These are phyloP conservation scores for Solanum ahanhuiri DNA, from an alignment of 257 asterid species.

Conservation along the genomic window DNA sequence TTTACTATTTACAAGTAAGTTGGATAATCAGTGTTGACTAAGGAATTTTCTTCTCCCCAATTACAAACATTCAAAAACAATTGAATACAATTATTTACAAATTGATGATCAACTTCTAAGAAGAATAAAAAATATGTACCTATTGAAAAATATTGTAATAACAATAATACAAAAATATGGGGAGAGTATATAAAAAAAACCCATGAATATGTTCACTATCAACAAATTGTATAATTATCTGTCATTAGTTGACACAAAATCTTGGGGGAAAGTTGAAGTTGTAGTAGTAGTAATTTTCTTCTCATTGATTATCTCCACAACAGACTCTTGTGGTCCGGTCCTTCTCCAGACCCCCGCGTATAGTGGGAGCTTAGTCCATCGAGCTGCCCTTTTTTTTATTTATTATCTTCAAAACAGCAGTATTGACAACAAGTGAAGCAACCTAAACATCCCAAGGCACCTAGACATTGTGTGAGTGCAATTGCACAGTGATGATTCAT, in stretches of 20 bases:
- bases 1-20: not conserved
- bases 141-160: not conserved
- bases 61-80: not conserved
- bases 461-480: conserved; percentile 50
- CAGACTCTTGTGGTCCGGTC: conserved; percentile 8
- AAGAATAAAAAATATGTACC: not conserved
- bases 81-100: not conserved
- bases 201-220: not conserved
- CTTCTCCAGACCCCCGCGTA: not conserved
- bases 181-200: not conserved
- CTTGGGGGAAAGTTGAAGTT: not conserved
- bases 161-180: not conserved
- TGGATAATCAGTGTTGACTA: not conserved
- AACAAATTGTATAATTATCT: not conserved
- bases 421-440: conserved; percentile 49
- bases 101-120: not conserved
- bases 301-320: conserved; percentile 27
- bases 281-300: not conserved
- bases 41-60: not conserved
- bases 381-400: not conserved
- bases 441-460: conserved; percentile 66
- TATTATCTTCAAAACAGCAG: conserved; percentile 43
- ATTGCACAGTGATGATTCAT: conserved; percentile 67
- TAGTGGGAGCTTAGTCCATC: not conserved
- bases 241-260: not conserved